Conservation (phyloP, 495 filamentous ascomycete genomes). For the Aspergillus asperescens region DNA sequence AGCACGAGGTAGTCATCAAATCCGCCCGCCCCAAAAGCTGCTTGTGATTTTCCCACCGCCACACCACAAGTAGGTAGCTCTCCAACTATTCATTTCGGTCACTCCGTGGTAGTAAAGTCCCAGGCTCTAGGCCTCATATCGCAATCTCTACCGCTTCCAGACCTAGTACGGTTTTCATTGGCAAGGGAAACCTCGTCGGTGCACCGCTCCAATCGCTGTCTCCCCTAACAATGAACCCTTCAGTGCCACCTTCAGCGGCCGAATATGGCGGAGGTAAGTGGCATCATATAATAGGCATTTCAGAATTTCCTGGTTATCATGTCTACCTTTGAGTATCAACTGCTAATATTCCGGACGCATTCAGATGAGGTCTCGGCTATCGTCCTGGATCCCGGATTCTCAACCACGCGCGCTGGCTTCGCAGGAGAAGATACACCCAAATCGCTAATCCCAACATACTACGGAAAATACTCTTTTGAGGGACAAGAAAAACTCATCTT, state of each 20-base stretch:
- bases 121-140: not conserved
- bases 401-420: conserved; percentile 86
- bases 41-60: conserved; percentile 7
- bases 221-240: conserved; percentile 37
- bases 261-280: conserved; percentile 77
- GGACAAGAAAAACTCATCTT: conserved; percentile 59
- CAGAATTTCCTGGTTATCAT: not conserved
- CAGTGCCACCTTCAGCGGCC: conserved; percentile 56
- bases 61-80: not conserved
- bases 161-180: not conserved
- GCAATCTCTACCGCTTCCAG: not conserved
- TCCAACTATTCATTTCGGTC: conserved; percentile 1
- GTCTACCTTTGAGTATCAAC: not conserved
- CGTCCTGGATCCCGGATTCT: conserved; percentile 91
- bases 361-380: conserved; percentile 94
- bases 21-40: conserved; percentile 4
- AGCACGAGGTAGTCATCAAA: conserved; percentile 3
- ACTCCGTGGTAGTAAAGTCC: not conserved
- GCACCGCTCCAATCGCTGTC: not conserved
- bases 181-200: not conserved
- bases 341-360: conserved; percentile 19
- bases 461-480: conserved; percentile 58
- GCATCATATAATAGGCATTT: not conserved
- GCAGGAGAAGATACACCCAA: conserved; percentile 97
- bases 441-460: conserved; percentile 82